These are phyloP conservation scores for Saussurea involucrata DNA, from an alignment of 129 eudicot species.

Conservation along the genomic window DNA sequence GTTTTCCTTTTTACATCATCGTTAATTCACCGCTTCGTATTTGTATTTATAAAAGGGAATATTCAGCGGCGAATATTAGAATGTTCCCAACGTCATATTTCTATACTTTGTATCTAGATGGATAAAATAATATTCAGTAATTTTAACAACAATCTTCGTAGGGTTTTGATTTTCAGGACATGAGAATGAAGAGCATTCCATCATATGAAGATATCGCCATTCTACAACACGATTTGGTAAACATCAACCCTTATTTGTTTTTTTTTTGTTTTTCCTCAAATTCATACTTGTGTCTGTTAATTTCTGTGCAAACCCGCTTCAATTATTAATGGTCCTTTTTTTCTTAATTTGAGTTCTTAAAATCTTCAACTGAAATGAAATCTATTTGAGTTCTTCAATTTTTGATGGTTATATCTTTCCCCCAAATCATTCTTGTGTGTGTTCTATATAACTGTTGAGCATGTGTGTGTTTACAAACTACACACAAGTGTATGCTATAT, in stretches of 20 bases:
- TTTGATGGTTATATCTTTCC: neutral
- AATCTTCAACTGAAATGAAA: neutral
- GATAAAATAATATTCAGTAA: neutral
- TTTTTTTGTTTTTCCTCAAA: too few species aligned
- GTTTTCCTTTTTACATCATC: neutral
- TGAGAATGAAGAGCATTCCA: conserved; percentile 36
- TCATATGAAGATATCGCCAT: conserved; percentile 45
- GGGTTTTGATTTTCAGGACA: conserved; percentile 2
- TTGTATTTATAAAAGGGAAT: neutral
- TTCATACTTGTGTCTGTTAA: neutral
- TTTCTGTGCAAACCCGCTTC: neutral
- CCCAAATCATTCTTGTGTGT: neutral
- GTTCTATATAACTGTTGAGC: too few species aligned
- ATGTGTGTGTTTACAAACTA: neutral
- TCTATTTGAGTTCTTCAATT: neutral
- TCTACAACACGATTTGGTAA: conserved; percentile 49
- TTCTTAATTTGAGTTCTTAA: neutral
- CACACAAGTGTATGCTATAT: neutral
- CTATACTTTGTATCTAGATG: neutral
- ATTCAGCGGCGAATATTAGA: neutral
- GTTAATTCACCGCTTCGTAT: too few species aligned
- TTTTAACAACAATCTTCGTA: neutral
- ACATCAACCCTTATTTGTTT: neutral
- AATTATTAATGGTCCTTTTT: neutral
- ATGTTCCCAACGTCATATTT: neutral